These are phyloP conservation scores for Trametes gibbosa DNA, from an alignment of 768 basidiomycete genomes.

Conservation along the genomic window DNA sequence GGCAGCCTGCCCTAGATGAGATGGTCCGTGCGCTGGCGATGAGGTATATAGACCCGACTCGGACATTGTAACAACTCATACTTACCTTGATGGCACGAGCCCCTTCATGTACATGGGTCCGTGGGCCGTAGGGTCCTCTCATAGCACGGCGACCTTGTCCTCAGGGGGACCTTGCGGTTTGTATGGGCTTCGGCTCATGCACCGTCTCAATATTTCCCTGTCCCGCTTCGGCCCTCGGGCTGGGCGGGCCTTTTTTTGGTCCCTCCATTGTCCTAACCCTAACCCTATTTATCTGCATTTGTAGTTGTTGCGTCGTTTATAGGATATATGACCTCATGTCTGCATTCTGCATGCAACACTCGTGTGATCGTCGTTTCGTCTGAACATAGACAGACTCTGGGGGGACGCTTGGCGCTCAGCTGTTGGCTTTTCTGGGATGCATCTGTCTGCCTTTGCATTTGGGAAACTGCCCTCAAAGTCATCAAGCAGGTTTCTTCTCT, in stretches of 20 bases:
- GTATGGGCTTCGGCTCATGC: constrained; percentile 47
- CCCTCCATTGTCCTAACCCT: constrained; percentile 28
- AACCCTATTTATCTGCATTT: constrained; percentile 21
- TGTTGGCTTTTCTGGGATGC: constrained; percentile 1
- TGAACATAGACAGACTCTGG: too few species aligned
- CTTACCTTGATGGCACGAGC: constrained; percentile 36
- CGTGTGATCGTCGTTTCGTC: background rate
- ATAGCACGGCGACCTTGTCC: constrained; percentile 59
- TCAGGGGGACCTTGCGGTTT: constrained; percentile 44
- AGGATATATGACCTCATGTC: constrained; percentile 11
- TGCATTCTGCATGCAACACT: too few species aligned
- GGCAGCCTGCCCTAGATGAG: constrained; percentile 23
- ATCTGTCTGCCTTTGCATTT: constrained; percentile 1
- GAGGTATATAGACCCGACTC: constrained; percentile 20
- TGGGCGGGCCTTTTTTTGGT: constrained; percentile 43
- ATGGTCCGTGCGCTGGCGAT: constrained; percentile 28
- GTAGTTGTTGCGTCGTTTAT: constrained; percentile 2
- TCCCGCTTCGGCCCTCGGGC: constrained; percentile 51
- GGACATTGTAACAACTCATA: constrained; percentile 27
- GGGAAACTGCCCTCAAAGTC: constrained; percentile 9
- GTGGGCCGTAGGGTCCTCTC: constrained; percentile 37
- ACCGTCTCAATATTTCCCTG: constrained; percentile 47
- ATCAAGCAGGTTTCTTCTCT: constrained; percentile 36
- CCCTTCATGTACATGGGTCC: constrained; percentile 37
- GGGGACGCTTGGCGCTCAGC: too few species aligned